Evolutionary conservation across 176 grass and related monocot genomes (phyloP), one percentile per base, ranked within the genome.

Genomic region (Aegilops umbellulata): DNA sequence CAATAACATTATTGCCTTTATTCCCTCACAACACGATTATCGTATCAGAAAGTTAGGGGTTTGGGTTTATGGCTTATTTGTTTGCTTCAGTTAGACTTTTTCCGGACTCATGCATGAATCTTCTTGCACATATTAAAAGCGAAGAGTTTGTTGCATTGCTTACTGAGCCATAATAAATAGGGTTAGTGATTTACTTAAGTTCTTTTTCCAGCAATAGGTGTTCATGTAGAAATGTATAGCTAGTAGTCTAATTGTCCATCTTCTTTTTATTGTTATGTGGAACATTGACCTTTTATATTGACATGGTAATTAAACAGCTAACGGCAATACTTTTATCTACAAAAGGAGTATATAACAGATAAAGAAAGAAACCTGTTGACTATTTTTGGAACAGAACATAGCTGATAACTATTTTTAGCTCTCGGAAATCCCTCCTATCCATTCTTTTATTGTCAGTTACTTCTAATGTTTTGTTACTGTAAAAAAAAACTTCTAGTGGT

Each of bases 341-440:
- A 84, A 39, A 57, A 78, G 17, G 55, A 23, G 36, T 84, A 47
- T 84, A 32, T 63, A 74, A 74, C 42, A 31, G 39, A 79, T 58
- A 17, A 61, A 41, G 10, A 73, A 74, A 42, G 60, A 49, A 76
- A 85, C 23, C 58, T 16, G 14, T 47, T 53, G 9, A 81, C 79
- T 86, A 86, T 73, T 83, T 78, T 86, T 73, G 70, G 79, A 75
- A 74, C 71, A 60, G 26, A 81, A 31, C 16, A 31, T 74, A 20
- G 6, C 49, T 62, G 57, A 46, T 71, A 72, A 77, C 88, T 83
- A 90, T 79, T 78, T 83, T 90, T 86, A 86, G 69, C 58, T 82
- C 31, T 82, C 46, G 74, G n/a, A 51, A 78, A 78, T 41, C 19
- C 23, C 75, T 85, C 46, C 62, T 49, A 65, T 12, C 83, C 83